Percentiles rank a stretch among this genome's conserved stretches.
phyloP scores from a whole-genome alignment of 2,329 filamentous ascomycete species.

The Zalaria sp. region DNA sequence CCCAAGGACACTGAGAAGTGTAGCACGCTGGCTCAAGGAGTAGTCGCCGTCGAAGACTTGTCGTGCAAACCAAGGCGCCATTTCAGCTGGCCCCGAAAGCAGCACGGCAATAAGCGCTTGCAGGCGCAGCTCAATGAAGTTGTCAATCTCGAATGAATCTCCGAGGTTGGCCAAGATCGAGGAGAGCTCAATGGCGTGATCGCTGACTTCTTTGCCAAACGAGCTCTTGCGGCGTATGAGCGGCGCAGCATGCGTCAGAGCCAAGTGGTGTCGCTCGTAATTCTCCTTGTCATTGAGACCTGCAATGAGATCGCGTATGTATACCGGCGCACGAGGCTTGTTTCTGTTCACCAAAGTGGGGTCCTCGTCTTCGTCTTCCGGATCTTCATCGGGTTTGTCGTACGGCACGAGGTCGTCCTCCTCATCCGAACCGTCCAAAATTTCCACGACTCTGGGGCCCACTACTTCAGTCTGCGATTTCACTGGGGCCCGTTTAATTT shows the following conservation, averaged over 20 bases:
- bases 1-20: constrained; percentile 69
- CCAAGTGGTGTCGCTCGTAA: constrained; percentile 72
- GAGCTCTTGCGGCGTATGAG: constrained; percentile 79
- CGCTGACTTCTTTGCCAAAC: constrained; percentile 76
- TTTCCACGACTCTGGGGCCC: constrained; percentile 18
- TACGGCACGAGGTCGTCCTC: constrained; percentile 61
- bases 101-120: constrained; percentile 74
- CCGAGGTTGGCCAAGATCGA: constrained; percentile 64
- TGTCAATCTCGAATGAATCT: constrained; percentile 69
- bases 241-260: constrained; percentile 58
- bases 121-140: constrained; percentile 61
- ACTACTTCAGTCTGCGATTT: constrained; percentile 13
- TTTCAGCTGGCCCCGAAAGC: constrained; percentile 57
- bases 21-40: constrained; percentile 69
- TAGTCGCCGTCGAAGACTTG: constrained; percentile 89
- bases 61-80: constrained; percentile 73
- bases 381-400: constrained; percentile 73
- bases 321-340: constrained; percentile 75
- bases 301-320: constrained; percentile 69
- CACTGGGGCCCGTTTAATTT: background rate
- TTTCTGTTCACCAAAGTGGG: constrained; percentile 72
- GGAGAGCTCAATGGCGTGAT: constrained; percentile 72
- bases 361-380: constrained; percentile 86
- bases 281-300: constrained; percentile 71
- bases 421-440: constrained; percentile 24